phyloP scores from a whole-genome alignment of 495 filamentous ascomycete genomes.

The Cairneyella variabilis region DNA sequence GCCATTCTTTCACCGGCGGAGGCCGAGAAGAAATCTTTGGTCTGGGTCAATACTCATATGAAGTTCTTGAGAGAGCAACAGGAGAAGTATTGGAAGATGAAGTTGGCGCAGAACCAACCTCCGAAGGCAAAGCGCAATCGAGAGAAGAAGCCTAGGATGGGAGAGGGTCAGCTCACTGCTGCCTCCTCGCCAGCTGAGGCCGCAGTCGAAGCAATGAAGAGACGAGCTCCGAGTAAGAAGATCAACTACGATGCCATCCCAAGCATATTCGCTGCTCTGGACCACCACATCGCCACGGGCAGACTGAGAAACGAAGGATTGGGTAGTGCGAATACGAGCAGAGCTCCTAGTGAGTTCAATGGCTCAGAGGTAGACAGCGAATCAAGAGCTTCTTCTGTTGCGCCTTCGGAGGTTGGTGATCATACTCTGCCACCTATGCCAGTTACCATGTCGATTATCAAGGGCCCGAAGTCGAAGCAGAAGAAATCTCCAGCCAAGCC shows the following conservation, averaged over 20 bases:
- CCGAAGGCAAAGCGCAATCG: slow-evolving; percentile 45
- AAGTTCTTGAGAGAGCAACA: slow-evolving; percentile 83
- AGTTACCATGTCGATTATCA: background rate
- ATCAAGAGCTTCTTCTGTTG: background rate
- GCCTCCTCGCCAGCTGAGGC: slow-evolving; percentile 67
- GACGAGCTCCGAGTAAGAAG: slow-evolving; percentile 66
- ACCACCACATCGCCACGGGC: too few species aligned
- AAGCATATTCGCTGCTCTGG: slow-evolving; percentile 41
- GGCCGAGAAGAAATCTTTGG: slow-evolving; percentile 71
- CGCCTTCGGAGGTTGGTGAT: background rate
- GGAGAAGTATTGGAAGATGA: slow-evolving; percentile 64
- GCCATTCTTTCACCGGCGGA: slow-evolving; percentile 72
- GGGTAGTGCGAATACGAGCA: slow-evolving; percentile 21
- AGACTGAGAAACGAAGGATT: slow-evolving; percentile 23
- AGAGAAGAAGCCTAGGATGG: slow-evolving; percentile 51
- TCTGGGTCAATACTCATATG: slow-evolving; percentile 93
- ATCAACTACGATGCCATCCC: slow-evolving; percentile 78
- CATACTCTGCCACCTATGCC: background rate
- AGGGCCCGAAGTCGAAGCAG: background rate
- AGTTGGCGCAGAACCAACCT: slow-evolving; percentile 52
- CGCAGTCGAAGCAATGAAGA: slow-evolving; percentile 67
- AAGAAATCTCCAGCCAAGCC: background rate
- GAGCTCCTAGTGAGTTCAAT: slow-evolving; percentile 18
- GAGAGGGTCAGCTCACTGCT: slow-evolving; percentile 51
- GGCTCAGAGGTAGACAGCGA: background rate